Evolutionary conservation across 139 green algal species (phyloP).

Genomic region (Chlorella ohadii): DNA sequence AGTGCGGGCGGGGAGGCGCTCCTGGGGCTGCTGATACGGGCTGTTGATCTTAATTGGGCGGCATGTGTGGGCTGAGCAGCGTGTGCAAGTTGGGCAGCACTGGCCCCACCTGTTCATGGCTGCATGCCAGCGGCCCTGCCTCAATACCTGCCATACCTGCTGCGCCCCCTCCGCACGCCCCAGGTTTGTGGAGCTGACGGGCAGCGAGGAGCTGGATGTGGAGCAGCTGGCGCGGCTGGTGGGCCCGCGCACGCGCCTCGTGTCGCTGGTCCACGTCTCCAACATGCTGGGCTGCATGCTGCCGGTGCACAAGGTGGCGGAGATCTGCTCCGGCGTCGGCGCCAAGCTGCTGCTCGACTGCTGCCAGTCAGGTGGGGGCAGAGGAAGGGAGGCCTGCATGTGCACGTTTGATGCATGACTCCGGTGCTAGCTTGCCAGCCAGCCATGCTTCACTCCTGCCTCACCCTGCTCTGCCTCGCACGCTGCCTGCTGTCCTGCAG

Average conservation of each 20-base stretch:
- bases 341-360: conserved; percentile 94
- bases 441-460: too few species aligned
- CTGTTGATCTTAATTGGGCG: too few species aligned
- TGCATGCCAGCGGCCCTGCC: background rate
- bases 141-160: background rate
- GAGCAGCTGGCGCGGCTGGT: conserved; percentile 66
- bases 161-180: background rate
- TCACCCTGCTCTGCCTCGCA: too few species aligned
- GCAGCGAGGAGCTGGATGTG: conserved; percentile 70
- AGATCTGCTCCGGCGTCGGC: conserved; percentile 67
- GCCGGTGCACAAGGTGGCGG: conserved; percentile 58
- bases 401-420: too few species aligned
- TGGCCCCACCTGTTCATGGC: background rate
- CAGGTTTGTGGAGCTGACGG: conserved; percentile 59
- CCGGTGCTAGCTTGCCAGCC: too few species aligned
- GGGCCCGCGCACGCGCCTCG: conserved; percentile 77
- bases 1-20: background rate
- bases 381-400: too few species aligned
- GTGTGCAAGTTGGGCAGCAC: background rate
- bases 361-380: conserved; percentile 82
- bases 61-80: too few species aligned
- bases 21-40: background rate
- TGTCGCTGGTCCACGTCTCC: conserved; percentile 93
- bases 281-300: conserved; percentile 91
- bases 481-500: conserved; percentile 19